Conservation (phyloP, 2,329 filamentous ascomycete species). For the Penicillium sp. region DNA sequence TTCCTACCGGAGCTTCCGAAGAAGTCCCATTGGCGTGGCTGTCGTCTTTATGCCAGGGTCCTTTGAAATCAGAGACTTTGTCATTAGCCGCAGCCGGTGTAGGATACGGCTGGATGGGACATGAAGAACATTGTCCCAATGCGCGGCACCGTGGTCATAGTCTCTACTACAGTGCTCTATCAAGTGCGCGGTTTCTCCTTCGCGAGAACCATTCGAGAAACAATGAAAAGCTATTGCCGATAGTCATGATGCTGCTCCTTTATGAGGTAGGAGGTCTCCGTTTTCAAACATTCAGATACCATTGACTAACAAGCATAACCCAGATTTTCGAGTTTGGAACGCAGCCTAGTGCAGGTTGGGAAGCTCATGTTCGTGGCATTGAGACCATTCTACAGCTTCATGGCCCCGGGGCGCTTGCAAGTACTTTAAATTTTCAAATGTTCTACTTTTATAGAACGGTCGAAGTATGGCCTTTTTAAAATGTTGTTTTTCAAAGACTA, state of each 20-base stretch:
- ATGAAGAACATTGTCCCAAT: not conserved
- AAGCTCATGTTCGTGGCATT: conserved; percentile 5
- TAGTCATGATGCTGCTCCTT: conserved; percentile 6
- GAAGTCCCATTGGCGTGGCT: conserved; percentile 11
- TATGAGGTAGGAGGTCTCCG: conserved; percentile 1
- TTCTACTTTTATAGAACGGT: conserved; percentile 9
- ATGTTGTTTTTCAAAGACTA: not conserved
- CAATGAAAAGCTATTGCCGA: not conserved
- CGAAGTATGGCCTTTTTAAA: not conserved
- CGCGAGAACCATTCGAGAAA: not conserved
- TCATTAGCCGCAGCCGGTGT: conserved; percentile 2
- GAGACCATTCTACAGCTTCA: conserved; percentile 2
- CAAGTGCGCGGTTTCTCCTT: not conserved
- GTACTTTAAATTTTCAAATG: conserved; percentile 2
- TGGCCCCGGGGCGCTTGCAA: not conserved
- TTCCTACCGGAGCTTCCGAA: conserved; percentile 4
- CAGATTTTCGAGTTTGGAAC: conserved; percentile 11
- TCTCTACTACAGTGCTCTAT: conserved; percentile 8
- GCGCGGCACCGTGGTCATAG: not conserved
- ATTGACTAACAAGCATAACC: not conserved
- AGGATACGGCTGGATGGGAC: conserved; percentile 11
- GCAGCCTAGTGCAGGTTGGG: conserved; percentile 5
- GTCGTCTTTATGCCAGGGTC: not conserved
- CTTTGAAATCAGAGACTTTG: not conserved
- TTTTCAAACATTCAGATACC: not conserved